Conservation (phyloP, 2,329 filamentous ascomycete genomes). For the Pezizomycotina sp. region DNA sequence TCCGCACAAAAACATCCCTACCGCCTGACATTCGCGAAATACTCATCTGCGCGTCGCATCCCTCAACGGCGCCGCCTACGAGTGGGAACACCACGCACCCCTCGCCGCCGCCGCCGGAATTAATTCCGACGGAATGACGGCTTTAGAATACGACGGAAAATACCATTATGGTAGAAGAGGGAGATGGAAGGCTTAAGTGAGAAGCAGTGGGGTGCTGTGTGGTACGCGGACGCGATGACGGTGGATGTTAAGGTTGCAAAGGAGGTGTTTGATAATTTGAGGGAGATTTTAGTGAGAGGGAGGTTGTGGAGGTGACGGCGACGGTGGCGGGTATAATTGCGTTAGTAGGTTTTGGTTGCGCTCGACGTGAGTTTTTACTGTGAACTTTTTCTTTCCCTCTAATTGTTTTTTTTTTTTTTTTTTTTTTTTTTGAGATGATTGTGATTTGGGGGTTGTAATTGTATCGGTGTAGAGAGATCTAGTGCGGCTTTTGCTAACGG, state of each 20-base stretch:
- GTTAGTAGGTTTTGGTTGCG: slow-evolving; percentile 15
- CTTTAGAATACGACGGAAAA: slow-evolving; percentile 32
- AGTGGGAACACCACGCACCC: slow-evolving; percentile 66
- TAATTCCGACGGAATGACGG: slow-evolving; percentile 32
- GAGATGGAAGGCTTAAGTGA: slow-evolving; percentile 34
- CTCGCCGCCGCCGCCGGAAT: slow-evolving; percentile 45
- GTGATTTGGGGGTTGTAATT: no score
- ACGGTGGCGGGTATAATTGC: slow-evolving; percentile 36
- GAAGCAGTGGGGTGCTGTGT: slow-evolving; percentile 50
- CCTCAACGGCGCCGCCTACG: slow-evolving; percentile 68
- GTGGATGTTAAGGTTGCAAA: slow-evolving; percentile 52
- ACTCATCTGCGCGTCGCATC: slow-evolving; percentile 68
- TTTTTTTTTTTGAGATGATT: no score
- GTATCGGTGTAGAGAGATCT: no score
- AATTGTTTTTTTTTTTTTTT: no score
- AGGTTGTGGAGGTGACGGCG: slow-evolving; percentile 66
- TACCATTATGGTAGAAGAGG: slow-evolving; percentile 24
- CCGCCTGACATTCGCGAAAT: slow-evolving; percentile 50
- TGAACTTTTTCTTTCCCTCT: no score
- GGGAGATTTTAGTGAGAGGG: slow-evolving; percentile 46
- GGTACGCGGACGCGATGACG: slow-evolving; percentile 74
- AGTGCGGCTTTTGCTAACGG: no score
- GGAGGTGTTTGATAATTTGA: slow-evolving; percentile 48
- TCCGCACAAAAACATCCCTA: slow-evolving; percentile 30
- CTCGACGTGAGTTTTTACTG: no score